Evolutionary conservation across 139 green algal genomes (phyloP).

Genomic region (Dunaliella primolecta): DNA sequence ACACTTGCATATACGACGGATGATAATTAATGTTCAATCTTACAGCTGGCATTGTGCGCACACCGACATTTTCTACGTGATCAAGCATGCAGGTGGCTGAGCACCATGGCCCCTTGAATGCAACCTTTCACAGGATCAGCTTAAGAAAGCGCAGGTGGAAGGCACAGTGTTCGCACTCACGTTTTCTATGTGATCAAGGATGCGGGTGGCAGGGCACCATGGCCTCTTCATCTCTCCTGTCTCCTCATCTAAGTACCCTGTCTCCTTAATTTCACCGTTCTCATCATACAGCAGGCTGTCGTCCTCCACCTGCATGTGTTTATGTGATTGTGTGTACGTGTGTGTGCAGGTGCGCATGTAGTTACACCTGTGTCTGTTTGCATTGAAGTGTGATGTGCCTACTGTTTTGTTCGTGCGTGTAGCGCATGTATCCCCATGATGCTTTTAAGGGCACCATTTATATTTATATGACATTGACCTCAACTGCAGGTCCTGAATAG

Average conservation of each 20-base stretch:
- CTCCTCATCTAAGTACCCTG: constrained; percentile 58
- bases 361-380: not conserved
- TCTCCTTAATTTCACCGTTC: constrained; percentile 50
- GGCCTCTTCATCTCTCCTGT: constrained; percentile 67
- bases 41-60: no score
- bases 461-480: not conserved
- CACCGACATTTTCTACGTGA: no score
- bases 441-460: not conserved
- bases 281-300: constrained; percentile 57
- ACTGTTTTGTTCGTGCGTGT: not conserved
- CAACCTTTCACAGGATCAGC: no score
- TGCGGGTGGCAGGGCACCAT: constrained; percentile 75
- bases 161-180: constrained; percentile 22
- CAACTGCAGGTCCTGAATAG: not conserved
- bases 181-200: constrained; percentile 77
- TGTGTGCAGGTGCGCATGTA: not conserved
- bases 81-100: no score
- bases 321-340: constrained; percentile 3
- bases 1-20: no score
- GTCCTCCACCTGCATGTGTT: constrained; percentile 53
- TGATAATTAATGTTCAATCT: no score
- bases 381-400: not conserved
- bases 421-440: not conserved
- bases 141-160: no score
- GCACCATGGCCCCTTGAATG: no score